These are phyloP conservation scores for Penicillium sp. DNA, from an alignment of 2,329 filamentous ascomycete genomes.

Conservation along the genomic window DNA sequence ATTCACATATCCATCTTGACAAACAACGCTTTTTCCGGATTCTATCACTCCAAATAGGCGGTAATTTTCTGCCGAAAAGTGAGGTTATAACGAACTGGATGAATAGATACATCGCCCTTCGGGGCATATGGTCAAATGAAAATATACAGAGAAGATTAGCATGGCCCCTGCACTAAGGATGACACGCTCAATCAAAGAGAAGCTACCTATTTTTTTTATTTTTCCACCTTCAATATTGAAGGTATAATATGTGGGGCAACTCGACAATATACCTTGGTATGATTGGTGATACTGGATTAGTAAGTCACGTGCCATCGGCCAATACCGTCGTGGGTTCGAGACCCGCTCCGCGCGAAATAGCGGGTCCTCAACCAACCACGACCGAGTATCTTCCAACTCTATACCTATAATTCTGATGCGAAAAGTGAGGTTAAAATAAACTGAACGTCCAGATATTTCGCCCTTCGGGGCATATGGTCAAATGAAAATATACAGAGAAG, in stretches of 20 bases:
- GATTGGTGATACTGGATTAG: neutral
- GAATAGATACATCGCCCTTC: slow-evolving; percentile 34
- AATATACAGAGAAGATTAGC: slow-evolving; percentile 77
- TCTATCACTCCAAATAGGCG: neutral
- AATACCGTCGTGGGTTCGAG: neutral
- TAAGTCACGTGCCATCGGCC: neutral
- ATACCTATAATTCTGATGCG: neutral
- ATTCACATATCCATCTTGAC: neutral
- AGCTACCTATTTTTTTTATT: slow-evolving; percentile 66
- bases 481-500: neutral
- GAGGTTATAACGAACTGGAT: slow-evolving; percentile 24
- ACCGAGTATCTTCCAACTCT: neutral
- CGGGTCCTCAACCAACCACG: neutral
- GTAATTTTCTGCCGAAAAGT: neutral
- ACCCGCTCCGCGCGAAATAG: neutral
- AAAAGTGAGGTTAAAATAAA: neutral
- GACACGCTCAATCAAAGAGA: slow-evolving; percentile 84
- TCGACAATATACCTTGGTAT: too few species aligned
- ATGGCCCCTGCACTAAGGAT: slow-evolving; percentile 89
- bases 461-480: neutral
- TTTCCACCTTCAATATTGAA: neutral
- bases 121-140: slow-evolving; percentile 63
- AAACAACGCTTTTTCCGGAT: neutral
- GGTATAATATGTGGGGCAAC: neutral
- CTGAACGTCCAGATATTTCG: neutral